A percentile compares a stretch with the other conserved stretches of the same genome.
Evolutionary conservation across 2,329 filamentous ascomycete species (phyloP).

Genomic region (Trichoderma guizhouense): DNA sequence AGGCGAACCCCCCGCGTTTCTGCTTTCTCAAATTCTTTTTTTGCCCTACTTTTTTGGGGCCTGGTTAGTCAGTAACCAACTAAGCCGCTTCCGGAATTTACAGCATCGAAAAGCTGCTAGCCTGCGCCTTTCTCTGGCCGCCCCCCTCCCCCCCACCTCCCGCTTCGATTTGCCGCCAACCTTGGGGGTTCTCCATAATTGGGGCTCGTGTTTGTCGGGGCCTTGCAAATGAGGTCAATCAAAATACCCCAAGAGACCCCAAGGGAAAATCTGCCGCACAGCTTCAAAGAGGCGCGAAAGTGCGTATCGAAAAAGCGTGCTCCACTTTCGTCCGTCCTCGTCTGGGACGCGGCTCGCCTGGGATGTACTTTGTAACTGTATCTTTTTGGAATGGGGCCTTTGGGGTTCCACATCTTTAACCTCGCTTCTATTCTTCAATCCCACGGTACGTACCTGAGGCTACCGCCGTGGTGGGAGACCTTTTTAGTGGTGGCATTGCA

Average conservation of each 20-base stretch:
- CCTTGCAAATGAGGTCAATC: not conserved
- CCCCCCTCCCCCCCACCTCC: not conserved
- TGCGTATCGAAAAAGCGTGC: constrained; percentile 2
- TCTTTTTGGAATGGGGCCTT: not conserved
- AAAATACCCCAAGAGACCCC: not conserved
- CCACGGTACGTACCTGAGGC: not conserved
- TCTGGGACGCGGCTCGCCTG: not conserved
- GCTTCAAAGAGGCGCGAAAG: not conserved
- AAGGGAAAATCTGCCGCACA: not conserved
- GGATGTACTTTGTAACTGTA: not conserved
- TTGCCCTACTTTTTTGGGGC: not conserved
- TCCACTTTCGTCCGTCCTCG: not conserved
- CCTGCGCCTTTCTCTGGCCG: not conserved
- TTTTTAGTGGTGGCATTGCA: not conserved
- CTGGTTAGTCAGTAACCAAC: not conserved
- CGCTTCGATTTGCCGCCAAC: constrained; percentile 12
- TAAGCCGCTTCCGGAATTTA: not conserved
- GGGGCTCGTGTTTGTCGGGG: constrained; percentile 2
- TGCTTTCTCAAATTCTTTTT: not conserved
- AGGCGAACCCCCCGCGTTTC: constrained; percentile 3
- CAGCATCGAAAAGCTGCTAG: not conserved
- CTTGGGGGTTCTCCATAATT: not conserved
- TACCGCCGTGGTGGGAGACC: not conserved
- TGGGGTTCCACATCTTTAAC: not conserved
- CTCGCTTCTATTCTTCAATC: not conserved